These are phyloP conservation scores for Saccharata proteae DNA, from an alignment of 2,329 filamentous ascomycete species.

Conservation along the genomic window DNA sequence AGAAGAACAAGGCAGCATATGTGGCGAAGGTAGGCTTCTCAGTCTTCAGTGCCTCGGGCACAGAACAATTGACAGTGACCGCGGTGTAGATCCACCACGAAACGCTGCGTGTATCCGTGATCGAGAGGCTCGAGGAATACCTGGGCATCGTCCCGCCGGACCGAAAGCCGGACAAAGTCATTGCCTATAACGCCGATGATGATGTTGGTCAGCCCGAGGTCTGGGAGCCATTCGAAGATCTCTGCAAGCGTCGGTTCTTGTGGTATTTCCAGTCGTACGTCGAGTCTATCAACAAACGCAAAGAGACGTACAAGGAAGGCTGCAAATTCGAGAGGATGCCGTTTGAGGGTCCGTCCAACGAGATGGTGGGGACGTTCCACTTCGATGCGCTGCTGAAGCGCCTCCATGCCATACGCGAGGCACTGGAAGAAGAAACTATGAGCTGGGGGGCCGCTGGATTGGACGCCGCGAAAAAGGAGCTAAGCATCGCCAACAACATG, in stretches of 20 bases:
- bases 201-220: constrained; percentile 35
- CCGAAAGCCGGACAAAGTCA: constrained; percentile 16
- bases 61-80: too few relatives aligned
- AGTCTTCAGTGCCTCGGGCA: not conserved
- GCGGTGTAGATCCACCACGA: constrained; percentile 70
- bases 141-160: constrained; percentile 44
- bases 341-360: constrained; percentile 67
- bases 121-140: constrained; percentile 72
- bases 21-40: constrained; percentile 54
- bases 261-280: constrained; percentile 95
- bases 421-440: constrained; percentile 58
- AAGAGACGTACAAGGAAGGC: constrained; percentile 49
- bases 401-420: constrained; percentile 54
- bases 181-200: constrained; percentile 38
- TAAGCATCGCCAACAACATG: constrained; percentile 68
- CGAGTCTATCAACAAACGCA: constrained; percentile 52
- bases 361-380: constrained; percentile 77
- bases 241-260: constrained; percentile 81
- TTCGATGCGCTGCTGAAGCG: constrained; percentile 63
- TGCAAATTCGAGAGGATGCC: constrained; percentile 67
- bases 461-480: constrained; percentile 49
- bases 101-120: constrained; percentile 72
- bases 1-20: constrained; percentile 63
- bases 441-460: constrained; percentile 62
- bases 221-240: constrained; percentile 80